Percentiles rank a stretch among this genome's conserved stretches.
These are phyloP conservation scores for Zalerion maritima DNA, from an alignment of 495 filamentous ascomycete species.

Conservation along the genomic window DNA sequence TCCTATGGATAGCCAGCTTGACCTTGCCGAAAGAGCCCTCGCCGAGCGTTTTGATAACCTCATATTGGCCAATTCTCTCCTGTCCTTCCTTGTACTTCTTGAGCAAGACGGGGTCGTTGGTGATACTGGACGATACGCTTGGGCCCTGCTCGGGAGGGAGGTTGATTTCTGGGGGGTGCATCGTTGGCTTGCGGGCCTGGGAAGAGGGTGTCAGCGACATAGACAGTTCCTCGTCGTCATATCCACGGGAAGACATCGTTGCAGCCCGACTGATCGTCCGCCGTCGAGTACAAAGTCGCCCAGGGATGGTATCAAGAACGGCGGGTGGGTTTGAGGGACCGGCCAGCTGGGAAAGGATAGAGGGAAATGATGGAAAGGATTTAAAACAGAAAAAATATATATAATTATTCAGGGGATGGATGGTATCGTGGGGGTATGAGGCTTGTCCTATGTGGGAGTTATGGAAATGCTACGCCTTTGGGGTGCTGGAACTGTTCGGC, in stretches of 20 bases:
- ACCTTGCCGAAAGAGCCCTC: slow-evolving; percentile 98
- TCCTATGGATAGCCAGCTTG: slow-evolving; percentile 82
- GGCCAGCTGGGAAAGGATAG: neutral
- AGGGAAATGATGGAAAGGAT: too few relatives aligned
- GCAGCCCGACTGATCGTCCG: slow-evolving; percentile 6
- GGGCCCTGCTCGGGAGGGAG: slow-evolving; percentile 14
- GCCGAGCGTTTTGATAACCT: slow-evolving; percentile 76
- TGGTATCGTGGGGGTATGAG: too few relatives aligned
- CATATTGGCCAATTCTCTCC: slow-evolving; percentile 81
- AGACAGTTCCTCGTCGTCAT: slow-evolving; percentile 85
- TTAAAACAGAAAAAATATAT: too few relatives aligned
- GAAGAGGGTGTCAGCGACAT: slow-evolving; percentile 57
- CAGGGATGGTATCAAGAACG: slow-evolving; percentile 8
- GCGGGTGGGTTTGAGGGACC: neutral
- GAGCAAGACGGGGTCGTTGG: too few relatives aligned
- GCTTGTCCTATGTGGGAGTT: too few relatives aligned
- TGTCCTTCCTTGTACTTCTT: slow-evolving; percentile 46
- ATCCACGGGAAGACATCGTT: slow-evolving; percentile 39
- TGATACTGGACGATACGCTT: too few relatives aligned
- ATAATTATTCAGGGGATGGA: too few relatives aligned
- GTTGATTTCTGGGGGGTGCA: slow-evolving; percentile 19
- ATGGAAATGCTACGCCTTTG: too few relatives aligned
- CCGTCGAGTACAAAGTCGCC: slow-evolving; percentile 12
- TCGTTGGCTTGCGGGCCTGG: slow-evolving; percentile 13
- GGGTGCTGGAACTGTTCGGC: too few relatives aligned